phyloP scores from a whole-genome alignment of 257 asterid genomes.

The Penstemon davidsonii region DNA sequence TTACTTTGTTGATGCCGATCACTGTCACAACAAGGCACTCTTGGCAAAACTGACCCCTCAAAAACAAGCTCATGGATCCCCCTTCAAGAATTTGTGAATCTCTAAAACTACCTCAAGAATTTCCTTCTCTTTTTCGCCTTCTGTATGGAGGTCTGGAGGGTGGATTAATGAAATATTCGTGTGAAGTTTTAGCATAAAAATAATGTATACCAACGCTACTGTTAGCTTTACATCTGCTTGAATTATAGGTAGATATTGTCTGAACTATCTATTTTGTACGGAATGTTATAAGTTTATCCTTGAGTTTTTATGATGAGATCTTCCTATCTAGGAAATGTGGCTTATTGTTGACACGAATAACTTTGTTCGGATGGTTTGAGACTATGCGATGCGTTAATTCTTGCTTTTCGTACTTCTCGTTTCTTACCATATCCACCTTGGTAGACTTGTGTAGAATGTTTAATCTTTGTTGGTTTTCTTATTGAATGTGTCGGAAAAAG shows the following conservation, averaged over 20 bases:
- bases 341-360: no score
- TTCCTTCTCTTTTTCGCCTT: neutral
- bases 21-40: constrained; percentile 84
- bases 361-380: no score
- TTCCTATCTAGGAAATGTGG: no score
- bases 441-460: no score
- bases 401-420: no score
- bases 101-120: neutral
- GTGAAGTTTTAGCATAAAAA: constrained; percentile 20
- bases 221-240: constrained; percentile 20
- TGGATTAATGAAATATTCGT: constrained; percentile 1
- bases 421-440: no score
- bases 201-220: constrained; percentile 21
- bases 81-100: constrained; percentile 71
- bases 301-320: no score
- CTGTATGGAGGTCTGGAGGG: constrained; percentile 3
- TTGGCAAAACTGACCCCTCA: constrained; percentile 80
- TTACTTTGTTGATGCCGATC: constrained; percentile 80
- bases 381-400: no score
- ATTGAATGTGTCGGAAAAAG: no score
- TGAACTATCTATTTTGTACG: constrained; percentile 2
- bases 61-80: constrained; percentile 51
- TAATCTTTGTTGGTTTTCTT: no score
- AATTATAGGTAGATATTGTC: neutral
- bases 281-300: neutral